Base-by-base conservation (phyloP, 805 yeast species). In the Cyberlindnera maclurae region DNA sequence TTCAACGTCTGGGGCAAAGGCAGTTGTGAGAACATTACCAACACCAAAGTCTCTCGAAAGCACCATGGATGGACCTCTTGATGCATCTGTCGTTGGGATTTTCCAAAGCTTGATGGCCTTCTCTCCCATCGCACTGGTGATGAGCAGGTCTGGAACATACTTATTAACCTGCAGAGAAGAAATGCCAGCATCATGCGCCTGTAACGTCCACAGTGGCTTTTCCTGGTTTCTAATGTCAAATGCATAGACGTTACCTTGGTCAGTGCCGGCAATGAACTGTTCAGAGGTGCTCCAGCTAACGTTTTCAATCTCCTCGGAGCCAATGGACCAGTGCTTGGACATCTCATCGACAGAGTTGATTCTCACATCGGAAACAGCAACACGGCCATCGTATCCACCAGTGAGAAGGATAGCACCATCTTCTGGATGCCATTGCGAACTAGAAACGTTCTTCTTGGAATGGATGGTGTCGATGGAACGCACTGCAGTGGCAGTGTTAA, bases 111-210 rank as follows among this genome's bases (percentile, higher is more conserved):
- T 93, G 39, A 88, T 77, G 11, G 65, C 62, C 62, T 84, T 85
- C 53, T 93, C 98, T 40, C 89, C 85, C 88, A 84, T 82, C 5
- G 96, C 95, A 36, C 93, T 80, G 1, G 97, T 86, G 17, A 79
- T 77, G 55, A 93, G 61, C 69, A 85, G 64, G 15, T 90, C 93
- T 18, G 80, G 79, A 26, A 87, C 58, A 55, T 67, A 73, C 18
- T 58, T 57, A 63, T 86, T 89, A 28, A 80, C 71, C 49, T 81
- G 82, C 49, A 93, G 71, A 2, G 90, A 70, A 4, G 96, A 82
- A 44, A 93, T 82, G 44, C 95, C 97, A 3, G 95, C 75, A 63
- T 93, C 97, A 59, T 93, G 98, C 3, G 97, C 97, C 61, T 93
- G 96, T 50, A 93, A 69, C 3, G 95, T 86, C 98, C 98, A 93